phyloP scores from a whole-genome alignment of 1,139 yeast species.

The Yueomyces sp. region DNA sequence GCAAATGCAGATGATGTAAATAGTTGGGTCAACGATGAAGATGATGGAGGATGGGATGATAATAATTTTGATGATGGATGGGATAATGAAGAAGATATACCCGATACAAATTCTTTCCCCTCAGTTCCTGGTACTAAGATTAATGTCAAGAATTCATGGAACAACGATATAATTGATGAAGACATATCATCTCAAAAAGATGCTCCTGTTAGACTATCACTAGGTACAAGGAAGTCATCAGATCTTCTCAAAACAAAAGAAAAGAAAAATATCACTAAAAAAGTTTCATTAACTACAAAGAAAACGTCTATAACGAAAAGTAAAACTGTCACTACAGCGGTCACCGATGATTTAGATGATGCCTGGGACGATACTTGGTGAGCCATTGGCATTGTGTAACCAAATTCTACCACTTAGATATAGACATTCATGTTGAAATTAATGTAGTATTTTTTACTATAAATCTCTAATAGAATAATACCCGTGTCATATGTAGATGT shows the following conservation, averaged over 20 bases:
- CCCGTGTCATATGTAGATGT: no score
- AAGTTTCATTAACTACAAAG: not conserved
- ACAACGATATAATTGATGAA: conserved; percentile 6
- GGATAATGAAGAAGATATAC: conserved; percentile 3
- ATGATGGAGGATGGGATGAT: conserved; percentile 5
- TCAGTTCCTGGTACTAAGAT: conserved; percentile 5
- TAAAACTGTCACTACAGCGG: conserved; percentile 11
- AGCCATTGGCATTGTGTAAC: not conserved
- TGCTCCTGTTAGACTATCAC: not conserved
- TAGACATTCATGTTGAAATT: no score
- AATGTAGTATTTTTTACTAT: no score
- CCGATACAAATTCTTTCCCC: conserved; percentile 1
- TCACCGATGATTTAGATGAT: conserved; percentile 34
- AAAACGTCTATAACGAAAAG: no score
- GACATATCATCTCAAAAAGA: not conserved
- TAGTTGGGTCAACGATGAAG: conserved; percentile 4
- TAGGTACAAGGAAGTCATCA: not conserved
- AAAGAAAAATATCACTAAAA: not conserved
- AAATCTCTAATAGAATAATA: no score
- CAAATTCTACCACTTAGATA: no score
- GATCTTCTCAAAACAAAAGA: not conserved
- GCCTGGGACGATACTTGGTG: conserved; percentile 47
- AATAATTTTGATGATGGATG: conserved; percentile 2
- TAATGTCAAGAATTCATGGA: conserved; percentile 13
- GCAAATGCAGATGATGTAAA: conserved; percentile 5